Evolutionary conservation across 345 rosid species (phyloP), one percentile per base, ranked within the genome.

Genomic region (Fremontodendron californicum): DNA sequence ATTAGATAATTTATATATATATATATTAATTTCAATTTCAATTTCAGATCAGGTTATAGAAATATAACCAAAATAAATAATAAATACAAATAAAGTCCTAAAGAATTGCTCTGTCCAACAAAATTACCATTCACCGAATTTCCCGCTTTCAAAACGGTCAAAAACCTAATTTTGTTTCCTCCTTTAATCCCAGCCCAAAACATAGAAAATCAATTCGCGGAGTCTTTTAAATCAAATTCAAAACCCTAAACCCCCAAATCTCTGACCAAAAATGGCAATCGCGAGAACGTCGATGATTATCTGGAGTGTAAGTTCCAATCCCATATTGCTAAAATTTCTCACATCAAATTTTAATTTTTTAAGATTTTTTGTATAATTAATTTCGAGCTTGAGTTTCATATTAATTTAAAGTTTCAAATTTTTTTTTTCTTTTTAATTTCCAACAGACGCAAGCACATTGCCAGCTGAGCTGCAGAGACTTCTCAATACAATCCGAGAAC

Each of bases 281-380:
- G 99, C 98, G 31, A 86, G 99, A 82, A 93, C 82, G 97, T 95
- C 42, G 98, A 95, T 74, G 99, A 95, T 82, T 95, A 95, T 74
- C 85, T 95, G 8, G 99, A 95, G 78, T 92, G 98, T 93, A 86
- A 81, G 49, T 11, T 45, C 49, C 7, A n/a, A 65, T 58, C 76
- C 52, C 62, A 9, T 12, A 61, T 61, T 39, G 16, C 51, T 16
- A 0, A 33, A 71, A 25, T 48, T 75, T 45, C 49, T 11, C 49
- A n/a, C n/a, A n/a, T n/a, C n/a, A n/a, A n/a, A n/a, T n/a, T n/a
- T 8, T 35, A n/a, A n/a, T n/a, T n/a, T n/a, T n/a, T 68, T 21
- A 12, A 23, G 16, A 5, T 77, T 33, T 60, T 80, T 71, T n/a
- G n/a, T 29, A 33, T n/a, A n/a, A n/a, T 40, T 54, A 27, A 29